phyloP scores from a whole-genome alignment of 2,329 filamentous ascomycete species.

The Verticillium albo-atrum region DNA sequence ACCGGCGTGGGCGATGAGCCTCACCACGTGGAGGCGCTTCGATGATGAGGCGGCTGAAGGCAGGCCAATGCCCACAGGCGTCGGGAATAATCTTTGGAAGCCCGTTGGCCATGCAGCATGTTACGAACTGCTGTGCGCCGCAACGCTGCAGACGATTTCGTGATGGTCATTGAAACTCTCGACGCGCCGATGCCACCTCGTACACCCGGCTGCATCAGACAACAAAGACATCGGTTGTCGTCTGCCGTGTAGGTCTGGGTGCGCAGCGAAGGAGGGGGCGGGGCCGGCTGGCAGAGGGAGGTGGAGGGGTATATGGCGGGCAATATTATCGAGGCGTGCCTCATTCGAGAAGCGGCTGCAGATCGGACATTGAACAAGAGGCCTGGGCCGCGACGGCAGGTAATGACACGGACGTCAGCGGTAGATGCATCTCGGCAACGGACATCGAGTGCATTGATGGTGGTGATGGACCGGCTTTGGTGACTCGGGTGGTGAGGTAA shows the following conservation, averaged over 20 bases:
- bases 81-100: neutral
- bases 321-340: neutral
- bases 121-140: too few relatives aligned
- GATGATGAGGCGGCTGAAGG: neutral
- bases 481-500: neutral
- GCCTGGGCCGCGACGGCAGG: neutral
- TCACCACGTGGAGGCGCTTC: neutral
- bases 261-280: neutral
- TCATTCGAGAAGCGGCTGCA: neutral
- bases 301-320: neutral
- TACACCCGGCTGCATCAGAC: too few relatives aligned
- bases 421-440: neutral
- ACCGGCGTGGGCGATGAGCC: neutral
- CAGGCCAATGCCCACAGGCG: neutral
- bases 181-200: neutral
- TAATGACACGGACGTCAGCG: neutral
- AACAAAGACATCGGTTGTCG: neutral
- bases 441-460: neutral
- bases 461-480: neutral
- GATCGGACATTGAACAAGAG: neutral
- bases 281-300: neutral
- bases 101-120: too few relatives aligned
- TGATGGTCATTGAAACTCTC: too few relatives aligned
- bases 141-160: too few relatives aligned
- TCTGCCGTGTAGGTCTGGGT: neutral